These are phyloP conservation scores for Saccharomyces cerevisiae DNA, from an alignment of 805 yeast species.

Conservation along the genomic window DNA sequence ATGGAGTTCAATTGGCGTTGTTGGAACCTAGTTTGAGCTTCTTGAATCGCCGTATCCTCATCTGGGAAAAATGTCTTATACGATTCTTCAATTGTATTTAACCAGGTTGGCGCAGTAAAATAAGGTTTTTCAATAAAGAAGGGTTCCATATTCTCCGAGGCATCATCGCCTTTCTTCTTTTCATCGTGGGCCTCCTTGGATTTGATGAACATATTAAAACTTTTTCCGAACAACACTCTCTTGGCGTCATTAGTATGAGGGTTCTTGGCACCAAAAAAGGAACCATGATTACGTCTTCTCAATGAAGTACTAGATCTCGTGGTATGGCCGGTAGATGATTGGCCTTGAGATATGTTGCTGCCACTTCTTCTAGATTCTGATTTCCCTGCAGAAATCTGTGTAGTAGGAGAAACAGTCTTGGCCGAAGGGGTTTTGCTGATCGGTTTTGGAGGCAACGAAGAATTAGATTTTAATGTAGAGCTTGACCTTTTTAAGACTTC, in stretches of 20 bases:
- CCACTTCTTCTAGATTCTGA: slow-evolving; percentile 16
- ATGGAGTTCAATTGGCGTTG: slow-evolving; percentile 27
- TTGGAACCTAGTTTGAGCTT: slow-evolving; percentile 26
- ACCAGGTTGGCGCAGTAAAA: slow-evolving; percentile 74
- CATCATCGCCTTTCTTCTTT: slow-evolving; percentile 20
- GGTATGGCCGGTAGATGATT: slow-evolving; percentile 13
- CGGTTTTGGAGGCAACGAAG: slow-evolving; percentile 22
- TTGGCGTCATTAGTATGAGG: slow-evolving; percentile 26
- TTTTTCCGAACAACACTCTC: slow-evolving; percentile 31
- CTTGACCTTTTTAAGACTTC: slow-evolving; percentile 9
- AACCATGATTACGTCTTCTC: slow-evolving; percentile 21
- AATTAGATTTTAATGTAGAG: slow-evolving; percentile 16
- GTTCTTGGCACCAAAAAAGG: slow-evolving; percentile 35
- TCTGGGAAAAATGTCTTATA: slow-evolving; percentile 46
- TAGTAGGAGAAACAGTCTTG: slow-evolving; percentile 13
- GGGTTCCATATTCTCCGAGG: slow-evolving; percentile 22
- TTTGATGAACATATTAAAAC: slow-evolving; percentile 47
- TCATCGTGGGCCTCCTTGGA: slow-evolving; percentile 33
- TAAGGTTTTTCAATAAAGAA: slow-evolving; percentile 54
- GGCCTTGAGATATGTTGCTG: slow-evolving; percentile 21
- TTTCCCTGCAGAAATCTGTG: slow-evolving; percentile 17
- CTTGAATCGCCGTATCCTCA: slow-evolving; percentile 23
- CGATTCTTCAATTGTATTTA: slow-evolving; percentile 47
- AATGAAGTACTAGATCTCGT: slow-evolving; percentile 13
- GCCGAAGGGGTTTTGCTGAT: slow-evolving; percentile 6